These are phyloP conservation scores for Apophysomyces ossiformis DNA, from an alignment of 371 early-diverging fungal genomes.

Conservation along the genomic window DNA sequence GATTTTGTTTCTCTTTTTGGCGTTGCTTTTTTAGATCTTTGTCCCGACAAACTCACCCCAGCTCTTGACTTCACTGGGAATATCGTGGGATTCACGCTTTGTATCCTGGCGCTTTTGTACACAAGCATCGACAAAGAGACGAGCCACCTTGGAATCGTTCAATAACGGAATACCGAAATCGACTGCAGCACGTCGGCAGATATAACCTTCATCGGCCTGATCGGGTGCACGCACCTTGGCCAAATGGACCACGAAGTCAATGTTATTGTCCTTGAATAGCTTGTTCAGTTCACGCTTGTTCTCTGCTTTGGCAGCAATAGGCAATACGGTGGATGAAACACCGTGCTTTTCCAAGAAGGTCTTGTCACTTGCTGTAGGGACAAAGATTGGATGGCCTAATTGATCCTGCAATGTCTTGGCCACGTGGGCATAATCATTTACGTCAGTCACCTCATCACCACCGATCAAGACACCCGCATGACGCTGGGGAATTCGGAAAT, in stretches of 20 bases:
- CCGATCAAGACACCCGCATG: constrained; percentile 74
- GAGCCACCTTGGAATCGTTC: constrained; percentile 83
- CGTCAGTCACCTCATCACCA: constrained; percentile 74
- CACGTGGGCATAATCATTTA: constrained; percentile 69
- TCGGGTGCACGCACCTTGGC: constrained; percentile 71
- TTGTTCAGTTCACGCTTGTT: constrained; percentile 61
- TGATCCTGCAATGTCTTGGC: constrained; percentile 60
- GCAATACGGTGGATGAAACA: constrained; percentile 49
- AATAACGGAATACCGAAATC: constrained; percentile 88
- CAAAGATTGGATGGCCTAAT: constrained; percentile 73
- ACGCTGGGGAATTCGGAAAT: constrained; percentile 76
- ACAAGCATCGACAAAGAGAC: constrained; percentile 80
- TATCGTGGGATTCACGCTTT: constrained; percentile 24
- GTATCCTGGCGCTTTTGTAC: constrained; percentile 48
- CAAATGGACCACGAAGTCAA: constrained; percentile 79
- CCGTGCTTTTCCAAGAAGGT: constrained; percentile 45
- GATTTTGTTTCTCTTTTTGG: constrained; percentile 6
- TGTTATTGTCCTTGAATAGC: constrained; percentile 61
- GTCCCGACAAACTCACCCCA: constrained; percentile 67
- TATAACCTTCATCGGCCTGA: constrained; percentile 71
- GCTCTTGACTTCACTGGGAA: constrained; percentile 65
- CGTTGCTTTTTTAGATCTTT: constrained; percentile 33
- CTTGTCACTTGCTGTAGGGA: constrained; percentile 67
- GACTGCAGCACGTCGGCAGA: constrained; percentile 84
- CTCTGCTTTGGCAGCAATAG: constrained; percentile 45